Evolutionary conservation across 768 basidiomycete species (phyloP).

Genomic region (Russula olivacea): DNA sequence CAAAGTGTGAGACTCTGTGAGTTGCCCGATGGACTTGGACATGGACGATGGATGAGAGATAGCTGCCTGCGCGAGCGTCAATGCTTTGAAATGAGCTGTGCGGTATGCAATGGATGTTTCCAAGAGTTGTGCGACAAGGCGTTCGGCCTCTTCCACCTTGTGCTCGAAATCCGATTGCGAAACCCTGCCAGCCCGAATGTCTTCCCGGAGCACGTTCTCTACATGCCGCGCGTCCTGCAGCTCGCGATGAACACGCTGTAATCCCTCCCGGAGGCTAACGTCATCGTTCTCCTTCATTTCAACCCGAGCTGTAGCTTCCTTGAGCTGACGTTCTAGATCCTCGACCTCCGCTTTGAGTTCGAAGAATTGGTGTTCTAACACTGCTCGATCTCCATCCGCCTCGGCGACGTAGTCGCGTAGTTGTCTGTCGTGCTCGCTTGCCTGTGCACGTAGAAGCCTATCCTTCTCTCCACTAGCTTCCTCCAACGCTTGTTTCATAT

Average conservation of each 20-base stretch:
- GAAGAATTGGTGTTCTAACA: slow-evolving; percentile 81
- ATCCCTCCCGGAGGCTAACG: slow-evolving; percentile 62
- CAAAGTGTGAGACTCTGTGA: slow-evolving; percentile 29
- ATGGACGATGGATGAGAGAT: slow-evolving; percentile 38
- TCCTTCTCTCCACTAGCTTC: slow-evolving; percentile 77
- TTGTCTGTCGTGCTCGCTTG: slow-evolving; percentile 56
- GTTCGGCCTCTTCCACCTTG: slow-evolving; percentile 54
- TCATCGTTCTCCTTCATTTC: slow-evolving; percentile 66
- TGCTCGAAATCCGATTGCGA: slow-evolving; percentile 67
- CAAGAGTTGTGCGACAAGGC: slow-evolving; percentile 75
- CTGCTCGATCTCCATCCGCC: slow-evolving; percentile 89
- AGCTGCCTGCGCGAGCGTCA: slow-evolving; percentile 56
- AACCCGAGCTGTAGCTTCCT: slow-evolving; percentile 52
- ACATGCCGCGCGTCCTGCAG: slow-evolving; percentile 59
- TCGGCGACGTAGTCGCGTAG: slow-evolving; percentile 89
- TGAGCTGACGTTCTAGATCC: slow-evolving; percentile 53
- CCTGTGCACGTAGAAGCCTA: slow-evolving; percentile 62
- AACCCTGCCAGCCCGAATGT: slow-evolving; percentile 60
- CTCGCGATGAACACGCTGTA: slow-evolving; percentile 65
- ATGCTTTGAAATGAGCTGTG: slow-evolving; percentile 66
- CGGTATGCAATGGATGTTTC: slow-evolving; percentile 76
- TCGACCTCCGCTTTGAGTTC: slow-evolving; percentile 63
- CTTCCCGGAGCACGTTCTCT: slow-evolving; percentile 66
- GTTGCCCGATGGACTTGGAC: slow-evolving; percentile 45
- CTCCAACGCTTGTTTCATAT: slow-evolving; percentile 59